These are phyloP conservation scores for Dictyostelium purpureum DNA, from an alignment of 78 protist species.

Conservation along the genomic window DNA sequence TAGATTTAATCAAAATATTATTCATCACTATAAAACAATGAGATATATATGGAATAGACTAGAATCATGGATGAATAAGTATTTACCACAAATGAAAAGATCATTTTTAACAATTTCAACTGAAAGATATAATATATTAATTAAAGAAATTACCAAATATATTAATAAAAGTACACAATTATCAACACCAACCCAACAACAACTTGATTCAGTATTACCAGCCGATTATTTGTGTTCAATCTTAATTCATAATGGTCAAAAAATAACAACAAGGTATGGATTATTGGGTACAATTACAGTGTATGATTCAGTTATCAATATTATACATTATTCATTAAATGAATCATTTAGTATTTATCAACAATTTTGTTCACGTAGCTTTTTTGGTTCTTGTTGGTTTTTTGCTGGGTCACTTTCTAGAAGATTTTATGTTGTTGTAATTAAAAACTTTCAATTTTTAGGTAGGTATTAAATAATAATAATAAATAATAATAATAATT, in stretches of 20 bases:
- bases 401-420: not conserved
- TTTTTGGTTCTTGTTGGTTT: not conserved
- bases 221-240: constrained; percentile 22
- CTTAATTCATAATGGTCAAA: constrained; percentile 45
- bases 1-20: not conserved
- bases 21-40: not conserved
- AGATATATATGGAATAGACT: not conserved
- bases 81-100: not conserved
- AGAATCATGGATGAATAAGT: not conserved
- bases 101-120: not conserved
- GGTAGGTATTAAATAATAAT: not conserved
- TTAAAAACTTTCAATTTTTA: not conserved
- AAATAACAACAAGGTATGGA: not conserved
- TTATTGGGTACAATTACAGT: constrained; percentile 34
- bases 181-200: too few species aligned
- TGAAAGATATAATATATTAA: not conserved
- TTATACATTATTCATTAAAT: not conserved
- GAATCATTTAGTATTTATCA: not conserved
- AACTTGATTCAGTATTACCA: not conserved
- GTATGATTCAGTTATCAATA: constrained; percentile 8
- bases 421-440: constrained; percentile 13
- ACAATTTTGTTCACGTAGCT: not conserved
- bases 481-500: not conserved
- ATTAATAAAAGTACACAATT: too few species aligned
- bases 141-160: too few species aligned